Evolutionary conservation across 257 asterid species (phyloP).

Genomic region (Salvia hispanica): DNA sequence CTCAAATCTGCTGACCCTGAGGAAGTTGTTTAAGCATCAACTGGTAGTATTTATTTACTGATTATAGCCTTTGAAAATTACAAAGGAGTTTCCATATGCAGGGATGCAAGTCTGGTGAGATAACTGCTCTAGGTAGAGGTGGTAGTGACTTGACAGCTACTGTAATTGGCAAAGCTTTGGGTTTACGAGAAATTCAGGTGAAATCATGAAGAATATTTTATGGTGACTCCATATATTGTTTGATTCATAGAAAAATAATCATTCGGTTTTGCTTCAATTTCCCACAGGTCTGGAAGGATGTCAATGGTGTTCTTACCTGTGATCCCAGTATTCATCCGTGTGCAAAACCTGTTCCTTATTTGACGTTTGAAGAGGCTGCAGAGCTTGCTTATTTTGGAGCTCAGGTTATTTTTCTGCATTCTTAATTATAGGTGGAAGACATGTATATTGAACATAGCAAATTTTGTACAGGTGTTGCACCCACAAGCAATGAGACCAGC

Average conservation of each 20-base stretch:
- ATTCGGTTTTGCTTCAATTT: not conserved
- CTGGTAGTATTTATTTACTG: not conserved
- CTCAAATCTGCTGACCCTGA: conserved; percentile 8
- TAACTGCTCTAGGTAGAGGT: conserved; percentile 74
- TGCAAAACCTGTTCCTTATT: conserved; percentile 65
- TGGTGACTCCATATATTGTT: not conserved
- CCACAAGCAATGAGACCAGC: conserved; percentile 90
- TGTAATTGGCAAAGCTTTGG: conserved; percentile 67
- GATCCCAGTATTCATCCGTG: conserved; percentile 63
- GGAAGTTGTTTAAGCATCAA: conserved; percentile 15
- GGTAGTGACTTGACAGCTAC: conserved; percentile 87
- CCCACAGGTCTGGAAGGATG: conserved; percentile 73
- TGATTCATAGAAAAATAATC: not conserved
- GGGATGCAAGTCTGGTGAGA: conserved; percentile 67
- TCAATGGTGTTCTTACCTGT: conserved; percentile 75
- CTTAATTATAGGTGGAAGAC: not conserved
- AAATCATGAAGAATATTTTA: conserved; percentile 3
- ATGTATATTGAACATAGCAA: not conserved
- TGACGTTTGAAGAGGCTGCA: conserved; percentile 78
- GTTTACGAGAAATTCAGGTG: conserved; percentile 72
- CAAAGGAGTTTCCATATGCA: conserved; percentile 27
- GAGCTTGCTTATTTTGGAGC: conserved; percentile 85
- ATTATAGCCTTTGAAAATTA: conserved; percentile 19
- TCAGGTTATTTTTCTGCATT: conserved; percentile 41
- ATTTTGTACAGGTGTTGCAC: conserved; percentile 59